These are phyloP conservation scores for Plenodomus lindquistii DNA, from an alignment of 2,329 filamentous ascomycete species.

Conservation along the genomic window DNA sequence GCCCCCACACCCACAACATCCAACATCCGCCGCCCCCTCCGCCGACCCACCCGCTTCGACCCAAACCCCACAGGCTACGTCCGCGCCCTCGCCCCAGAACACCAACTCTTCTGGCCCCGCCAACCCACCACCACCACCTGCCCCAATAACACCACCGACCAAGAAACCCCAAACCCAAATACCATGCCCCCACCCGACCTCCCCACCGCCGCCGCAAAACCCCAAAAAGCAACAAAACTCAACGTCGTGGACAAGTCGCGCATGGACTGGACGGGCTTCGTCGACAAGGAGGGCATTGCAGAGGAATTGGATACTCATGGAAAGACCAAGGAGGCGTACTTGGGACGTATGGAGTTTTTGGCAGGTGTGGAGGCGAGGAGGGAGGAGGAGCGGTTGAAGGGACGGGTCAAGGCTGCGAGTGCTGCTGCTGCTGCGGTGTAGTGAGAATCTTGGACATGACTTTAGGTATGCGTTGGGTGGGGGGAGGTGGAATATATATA, in stretches of 20 bases:
- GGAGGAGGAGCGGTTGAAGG: slow-evolving; percentile 56
- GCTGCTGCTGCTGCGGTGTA: slow-evolving; percentile 6
- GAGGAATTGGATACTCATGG: slow-evolving; percentile 65
- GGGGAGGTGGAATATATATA: too few relatives aligned
- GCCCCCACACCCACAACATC: slow-evolving; percentile 6
- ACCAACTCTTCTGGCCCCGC: slow-evolving; percentile 48
- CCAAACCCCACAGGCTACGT: slow-evolving; percentile 54
- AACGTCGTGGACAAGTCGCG: slow-evolving; percentile 69
- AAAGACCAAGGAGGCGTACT: slow-evolving; percentile 64
- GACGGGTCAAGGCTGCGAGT: slow-evolving; percentile 49
- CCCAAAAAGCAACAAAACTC: slow-evolving; percentile 59
- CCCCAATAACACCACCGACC: background rate
- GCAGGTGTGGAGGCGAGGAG: slow-evolving; percentile 59
- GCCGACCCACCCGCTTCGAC: slow-evolving; percentile 55
- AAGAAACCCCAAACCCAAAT: slow-evolving; percentile 9
- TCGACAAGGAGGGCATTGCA: slow-evolving; percentile 63
- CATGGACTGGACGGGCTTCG: slow-evolving; percentile 67
- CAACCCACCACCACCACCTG: background rate
- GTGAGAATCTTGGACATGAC: background rate
- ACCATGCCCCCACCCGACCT: slow-evolving; percentile 15
- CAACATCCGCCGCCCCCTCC: slow-evolving; percentile 37
- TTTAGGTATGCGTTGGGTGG: too few relatives aligned
- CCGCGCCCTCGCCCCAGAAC: slow-evolving; percentile 50
- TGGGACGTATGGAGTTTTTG: slow-evolving; percentile 66
- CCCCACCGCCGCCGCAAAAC: slow-evolving; percentile 13